A percentile compares a stretch with the other conserved stretches of the same genome.
Evolutionary conservation across 2,329 filamentous ascomycete genomes (phyloP).

Genomic region (Phaeomoniella chlamydospora): DNA sequence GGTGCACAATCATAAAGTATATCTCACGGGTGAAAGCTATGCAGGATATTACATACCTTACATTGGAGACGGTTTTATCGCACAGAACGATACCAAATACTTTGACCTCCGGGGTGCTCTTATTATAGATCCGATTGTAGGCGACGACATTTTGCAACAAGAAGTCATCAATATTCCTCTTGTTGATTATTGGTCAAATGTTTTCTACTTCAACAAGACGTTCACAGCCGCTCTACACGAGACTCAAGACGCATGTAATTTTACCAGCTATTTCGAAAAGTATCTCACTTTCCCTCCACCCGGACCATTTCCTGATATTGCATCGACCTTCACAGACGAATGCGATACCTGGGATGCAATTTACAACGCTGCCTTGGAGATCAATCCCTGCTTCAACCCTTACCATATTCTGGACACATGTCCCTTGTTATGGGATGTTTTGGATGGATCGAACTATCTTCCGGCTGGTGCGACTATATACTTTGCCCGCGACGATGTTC

Average conservation of each 20-base stretch:
- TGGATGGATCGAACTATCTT: slow-evolving; percentile 18
- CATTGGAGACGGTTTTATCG: slow-evolving; percentile 8
- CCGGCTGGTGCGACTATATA: slow-evolving; percentile 26
- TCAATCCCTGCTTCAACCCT: slow-evolving; percentile 37
- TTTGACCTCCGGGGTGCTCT: slow-evolving; percentile 36
- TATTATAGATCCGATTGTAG: slow-evolving; percentile 33
- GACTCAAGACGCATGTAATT: slow-evolving; percentile 29
- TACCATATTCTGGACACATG: slow-evolving; percentile 33
- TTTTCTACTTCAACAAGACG: slow-evolving; percentile 28
- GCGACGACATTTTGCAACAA: slow-evolving; percentile 22
- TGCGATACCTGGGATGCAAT: slow-evolving; percentile 6
- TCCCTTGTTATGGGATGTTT: slow-evolving; percentile 19
- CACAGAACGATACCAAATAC: slow-evolving; percentile 27
- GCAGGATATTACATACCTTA: slow-evolving; percentile 41
- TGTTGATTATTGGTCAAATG: slow-evolving; percentile 9
- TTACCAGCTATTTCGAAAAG: slow-evolving; percentile 28
- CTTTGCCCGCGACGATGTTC: slow-evolving; percentile 38
- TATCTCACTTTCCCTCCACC: slow-evolving; percentile 46
- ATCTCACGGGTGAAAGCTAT: slow-evolving; percentile 41
- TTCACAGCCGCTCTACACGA: slow-evolving; percentile 23
- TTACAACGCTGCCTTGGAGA: slow-evolving; percentile 6
- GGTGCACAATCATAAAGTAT: slow-evolving; percentile 38
- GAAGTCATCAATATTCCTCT: slow-evolving; percentile 13
- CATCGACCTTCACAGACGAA: slow-evolving; percentile 6
- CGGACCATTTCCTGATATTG: slow-evolving; percentile 6